Evolutionary conservation across 371 early-diverging fungal genomes (phyloP).

Genomic region (Apophysomyces trapeziformis): DNA sequence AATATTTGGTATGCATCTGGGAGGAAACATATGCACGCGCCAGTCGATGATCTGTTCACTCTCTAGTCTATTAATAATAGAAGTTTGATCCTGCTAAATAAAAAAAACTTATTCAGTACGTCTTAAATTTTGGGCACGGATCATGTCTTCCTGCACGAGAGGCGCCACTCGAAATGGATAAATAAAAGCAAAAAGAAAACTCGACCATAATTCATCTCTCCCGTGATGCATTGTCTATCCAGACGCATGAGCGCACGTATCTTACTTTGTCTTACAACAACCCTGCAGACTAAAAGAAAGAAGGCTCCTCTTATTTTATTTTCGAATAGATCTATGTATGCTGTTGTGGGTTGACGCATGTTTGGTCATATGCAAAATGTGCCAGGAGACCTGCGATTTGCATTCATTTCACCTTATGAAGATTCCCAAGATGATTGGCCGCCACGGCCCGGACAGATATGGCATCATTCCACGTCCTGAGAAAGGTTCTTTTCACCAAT

Average conservation of each 20-base stretch:
- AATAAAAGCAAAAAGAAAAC: slow-evolving; percentile 15
- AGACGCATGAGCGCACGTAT: slow-evolving; percentile 22
- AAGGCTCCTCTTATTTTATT: slow-evolving; percentile 16
- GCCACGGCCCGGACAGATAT: slow-evolving; percentile 12
- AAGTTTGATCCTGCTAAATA: not conserved
- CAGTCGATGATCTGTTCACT: slow-evolving; percentile 6
- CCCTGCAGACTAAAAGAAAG: slow-evolving; percentile 20
- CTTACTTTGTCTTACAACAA: slow-evolving; percentile 15
- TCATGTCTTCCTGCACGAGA: slow-evolving; percentile 12
- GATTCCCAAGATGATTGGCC: slow-evolving; percentile 8
- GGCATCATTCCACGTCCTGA: slow-evolving; percentile 10
- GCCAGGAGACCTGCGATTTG: slow-evolving; percentile 17
- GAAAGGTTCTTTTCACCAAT: slow-evolving; percentile 39
- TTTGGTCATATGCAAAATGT: slow-evolving; percentile 23
- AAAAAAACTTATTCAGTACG: not conserved
- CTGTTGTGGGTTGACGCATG: slow-evolving; percentile 12
- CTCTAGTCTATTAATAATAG: not conserved
- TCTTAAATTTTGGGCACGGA: slow-evolving; percentile 10
- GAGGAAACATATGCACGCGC: slow-evolving; percentile 9
- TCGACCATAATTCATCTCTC: slow-evolving; percentile 10
- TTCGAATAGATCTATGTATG: slow-evolving; percentile 9
- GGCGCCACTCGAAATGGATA: slow-evolving; percentile 22
- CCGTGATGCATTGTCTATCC: slow-evolving; percentile 21
- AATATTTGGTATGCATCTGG: slow-evolving; percentile 8
- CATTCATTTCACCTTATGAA: slow-evolving; percentile 25